Evolutionary conservation across 2,329 filamentous ascomycete species (phyloP), one percentile per base, ranked within the genome.

Genomic region (Aspergillus quadricinctus): DNA sequence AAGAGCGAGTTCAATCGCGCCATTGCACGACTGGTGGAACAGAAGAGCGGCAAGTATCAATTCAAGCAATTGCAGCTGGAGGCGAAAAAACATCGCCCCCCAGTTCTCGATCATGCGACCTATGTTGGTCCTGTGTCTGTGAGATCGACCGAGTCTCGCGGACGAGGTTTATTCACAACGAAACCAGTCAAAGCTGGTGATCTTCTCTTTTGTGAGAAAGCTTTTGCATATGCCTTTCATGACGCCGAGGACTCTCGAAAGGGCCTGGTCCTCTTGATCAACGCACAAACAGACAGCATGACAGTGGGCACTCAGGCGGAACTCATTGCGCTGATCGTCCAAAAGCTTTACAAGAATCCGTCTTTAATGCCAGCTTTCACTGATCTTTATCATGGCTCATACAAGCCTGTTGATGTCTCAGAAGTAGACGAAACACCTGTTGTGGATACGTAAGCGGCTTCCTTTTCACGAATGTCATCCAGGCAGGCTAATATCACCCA

Each of bases 171-270:
- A 0, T 85, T 84, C 61, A 80, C 78, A 0, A 81, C 76, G 0
- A 66, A 70, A 21, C 61, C 70, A 0, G 78, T 85, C 2, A 70
- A 72, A 40, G 75, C 78, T 0, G 82, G 82, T 0, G 78, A 83
- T 3, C 69, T 84, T 1, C 65, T 85, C 0, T 61, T 85, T 1
- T 84, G 80, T 49, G 82, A 85, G 57, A 85, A 84, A 58, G 81
- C 82, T 0, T 83, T 84, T 61, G 66, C 66, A 0, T 74, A 82
- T 62, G 59, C 56, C 9, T 65, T 60, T 31, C 23, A 55, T 27
- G 53, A 63, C 28, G 27, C 48, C 37, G n/a, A 54, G 3, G 1
- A 23, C 14, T 11, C n/a, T 7, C 50, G 40, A 7, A 29, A 49
- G 1, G 50, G 67, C 48, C n/a, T 59, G 55, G 5, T 66, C 1